Percentiles rank a stretch among this genome's conserved stretches.
These are phyloP conservation scores for Candida tallmaniae DNA, from an alignment of 805 yeast genomes.

Conservation along the genomic window DNA sequence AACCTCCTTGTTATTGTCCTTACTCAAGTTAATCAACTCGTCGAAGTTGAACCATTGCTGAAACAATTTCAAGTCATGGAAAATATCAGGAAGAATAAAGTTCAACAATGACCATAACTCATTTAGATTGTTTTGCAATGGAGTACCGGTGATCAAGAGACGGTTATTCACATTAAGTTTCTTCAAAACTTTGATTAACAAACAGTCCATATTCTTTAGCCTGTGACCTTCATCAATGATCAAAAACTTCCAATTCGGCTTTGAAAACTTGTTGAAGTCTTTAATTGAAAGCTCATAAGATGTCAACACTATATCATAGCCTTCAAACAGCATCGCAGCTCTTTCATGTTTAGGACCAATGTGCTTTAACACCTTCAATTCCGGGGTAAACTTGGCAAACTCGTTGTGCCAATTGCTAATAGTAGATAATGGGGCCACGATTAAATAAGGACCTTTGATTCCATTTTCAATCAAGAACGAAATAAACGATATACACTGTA, in stretches of 20 bases:
- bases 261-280: constrained; percentile 45
- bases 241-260: constrained; percentile 65
- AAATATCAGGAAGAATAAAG: constrained; percentile 88
- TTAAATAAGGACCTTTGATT: constrained; percentile 69
- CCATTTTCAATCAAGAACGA: constrained; percentile 76
- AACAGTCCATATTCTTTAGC: constrained; percentile 77
- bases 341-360: constrained; percentile 63
- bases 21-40: constrained; percentile 39
- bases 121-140: constrained; percentile 83
- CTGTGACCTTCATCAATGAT: constrained; percentile 97
- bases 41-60: constrained; percentile 93
- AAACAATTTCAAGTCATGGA: constrained; percentile 82
- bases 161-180: constrained; percentile 65
- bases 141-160: constrained; percentile 89
- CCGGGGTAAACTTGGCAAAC: constrained; percentile 68
- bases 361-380: constrained; percentile 56
- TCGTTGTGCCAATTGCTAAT: constrained; percentile 82
- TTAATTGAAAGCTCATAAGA: constrained; percentile 77
- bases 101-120: constrained; percentile 92
- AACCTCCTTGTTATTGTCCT: constrained; percentile 28
- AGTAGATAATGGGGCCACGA: constrained; percentile 82
- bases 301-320: constrained; percentile 59
- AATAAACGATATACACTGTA: constrained; percentile 79
- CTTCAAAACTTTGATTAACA: constrained; percentile 68
- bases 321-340: constrained; percentile 11